Conservation (phyloP, 2,329 filamentous ascomycete genomes). For the Apiospora rasikravindrae region DNA sequence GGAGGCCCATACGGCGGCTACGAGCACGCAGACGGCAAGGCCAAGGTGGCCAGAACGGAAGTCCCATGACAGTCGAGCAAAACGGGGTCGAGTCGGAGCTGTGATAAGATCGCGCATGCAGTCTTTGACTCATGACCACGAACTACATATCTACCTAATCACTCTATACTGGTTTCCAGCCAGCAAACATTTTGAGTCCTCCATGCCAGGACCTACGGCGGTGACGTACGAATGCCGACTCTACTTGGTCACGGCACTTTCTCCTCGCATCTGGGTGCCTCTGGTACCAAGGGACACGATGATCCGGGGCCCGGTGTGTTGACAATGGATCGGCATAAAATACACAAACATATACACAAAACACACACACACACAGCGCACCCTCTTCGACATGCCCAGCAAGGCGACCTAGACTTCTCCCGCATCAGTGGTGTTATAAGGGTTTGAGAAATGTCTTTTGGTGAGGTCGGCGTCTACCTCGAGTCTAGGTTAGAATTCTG, state of each 20-base stretch:
- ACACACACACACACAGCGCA: background rate
- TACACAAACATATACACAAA: background rate
- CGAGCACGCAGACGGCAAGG: slow-evolving; percentile 48
- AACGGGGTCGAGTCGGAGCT: slow-evolving; percentile 65
- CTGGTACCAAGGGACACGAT: background rate
- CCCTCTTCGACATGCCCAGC: background rate
- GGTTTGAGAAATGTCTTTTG: slow-evolving; percentile 7
- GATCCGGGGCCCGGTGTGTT: background rate
- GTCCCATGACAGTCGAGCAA: slow-evolving; percentile 62
- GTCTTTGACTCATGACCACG: background rate
- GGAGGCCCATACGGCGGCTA: slow-evolving; percentile 47
- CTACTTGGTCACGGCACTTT: background rate
- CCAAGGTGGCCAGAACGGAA: slow-evolving; percentile 59
- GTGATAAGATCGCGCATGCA: slow-evolving; percentile 28
- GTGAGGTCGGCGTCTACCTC: background rate
- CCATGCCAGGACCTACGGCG: background rate
- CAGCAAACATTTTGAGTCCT: background rate
- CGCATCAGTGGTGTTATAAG: slow-evolving; percentile 17
- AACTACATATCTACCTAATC: background rate
- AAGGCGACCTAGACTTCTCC: slow-evolving; percentile 11
- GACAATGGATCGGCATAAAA: background rate
- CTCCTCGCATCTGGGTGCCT: background rate
- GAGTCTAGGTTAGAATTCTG: slow-evolving; percentile 13
- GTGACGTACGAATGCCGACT: background rate
- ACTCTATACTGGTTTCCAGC: background rate